Conservation (phyloP, 306 rosid species). For the Sophora flavescens region DNA sequence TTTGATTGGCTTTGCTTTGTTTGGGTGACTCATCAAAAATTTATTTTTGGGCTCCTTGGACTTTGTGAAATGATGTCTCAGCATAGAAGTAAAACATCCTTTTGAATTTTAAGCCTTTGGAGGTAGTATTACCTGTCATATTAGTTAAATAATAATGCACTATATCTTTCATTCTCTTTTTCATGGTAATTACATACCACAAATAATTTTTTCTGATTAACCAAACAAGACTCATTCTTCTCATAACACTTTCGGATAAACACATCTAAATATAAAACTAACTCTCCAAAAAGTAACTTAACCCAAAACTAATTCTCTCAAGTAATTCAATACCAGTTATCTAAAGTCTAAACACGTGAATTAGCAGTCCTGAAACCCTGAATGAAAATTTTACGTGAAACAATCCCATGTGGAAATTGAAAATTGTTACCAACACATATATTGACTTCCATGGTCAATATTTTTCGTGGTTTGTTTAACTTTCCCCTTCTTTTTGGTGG, state of each 20-base stretch:
- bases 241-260: slow-evolving; percentile 22
- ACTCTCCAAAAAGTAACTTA: slow-evolving; percentile 4
- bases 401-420: not conserved
- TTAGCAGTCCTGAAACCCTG: slow-evolving; percentile 22
- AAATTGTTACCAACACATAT: slow-evolving; percentile 10
- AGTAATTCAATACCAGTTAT: not conserved
- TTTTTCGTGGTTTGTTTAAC: slow-evolving; percentile 20
- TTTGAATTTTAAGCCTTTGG: slow-evolving; percentile 17
- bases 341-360: not conserved
- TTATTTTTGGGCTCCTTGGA: slow-evolving; percentile 11
- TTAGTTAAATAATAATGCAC: slow-evolving; percentile 8
- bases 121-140: slow-evolving; percentile 18
- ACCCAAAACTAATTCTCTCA: slow-evolving; percentile 15
- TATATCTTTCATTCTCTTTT: slow-evolving; percentile 1
- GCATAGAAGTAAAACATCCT: slow-evolving; percentile 22
- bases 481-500: not conserved
- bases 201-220: not conserved
- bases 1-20: slow-evolving; percentile 27
- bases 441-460: slow-evolving; percentile 7
- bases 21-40: not conserved
- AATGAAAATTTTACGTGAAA: slow-evolving; percentile 18
- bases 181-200: slow-evolving; percentile 13
- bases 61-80: slow-evolving; percentile 15
- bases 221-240: slow-evolving; percentile 7
- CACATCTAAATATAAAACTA: slow-evolving; percentile 25